A percentile compares a stretch with the other conserved stretches of the same genome.
Evolutionary conservation across 2,329 filamentous ascomycete genomes (phyloP).

Genomic region (Onygenales sp.): DNA sequence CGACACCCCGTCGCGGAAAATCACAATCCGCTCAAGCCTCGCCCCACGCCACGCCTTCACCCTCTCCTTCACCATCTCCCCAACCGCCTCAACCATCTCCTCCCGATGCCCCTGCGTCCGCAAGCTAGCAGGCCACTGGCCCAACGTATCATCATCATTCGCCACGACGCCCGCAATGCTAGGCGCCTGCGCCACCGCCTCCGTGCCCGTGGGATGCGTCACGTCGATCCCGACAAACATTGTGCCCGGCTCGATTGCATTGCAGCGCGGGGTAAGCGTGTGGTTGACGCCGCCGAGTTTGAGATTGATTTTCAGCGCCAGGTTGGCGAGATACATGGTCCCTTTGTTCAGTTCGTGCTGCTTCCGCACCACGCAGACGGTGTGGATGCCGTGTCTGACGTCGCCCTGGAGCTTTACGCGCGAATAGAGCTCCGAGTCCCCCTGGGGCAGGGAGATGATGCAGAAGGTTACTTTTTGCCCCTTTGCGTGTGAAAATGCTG

Average conservation of each 20-base stretch:
- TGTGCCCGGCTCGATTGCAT: constrained; percentile 47
- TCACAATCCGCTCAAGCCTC: constrained; percentile 66
- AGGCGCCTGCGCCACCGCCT: constrained; percentile 49
- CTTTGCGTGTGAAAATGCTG: not conserved
- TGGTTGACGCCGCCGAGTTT: constrained; percentile 67
- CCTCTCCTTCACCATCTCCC: constrained; percentile 52
- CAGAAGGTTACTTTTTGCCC: constrained; percentile 1
- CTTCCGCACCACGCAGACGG: constrained; percentile 10
- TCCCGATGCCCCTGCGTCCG: constrained; percentile 52
- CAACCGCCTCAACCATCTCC: constrained; percentile 62
- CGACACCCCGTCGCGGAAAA: constrained; percentile 84
- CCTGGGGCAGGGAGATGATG: constrained; percentile 11
- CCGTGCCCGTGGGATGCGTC: constrained; percentile 66
- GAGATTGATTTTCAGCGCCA: constrained; percentile 70
- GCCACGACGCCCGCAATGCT: constrained; percentile 75
- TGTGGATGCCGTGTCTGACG: constrained; percentile 11
- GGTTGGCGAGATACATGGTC: constrained; percentile 42
- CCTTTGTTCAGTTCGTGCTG: not conserved
- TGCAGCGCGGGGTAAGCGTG: constrained; percentile 39
- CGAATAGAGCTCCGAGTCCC: constrained; percentile 11
- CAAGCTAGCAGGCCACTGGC: constrained; percentile 69
- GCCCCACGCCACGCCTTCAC: constrained; percentile 54
- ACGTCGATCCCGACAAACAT: constrained; percentile 87
- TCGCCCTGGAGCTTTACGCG: constrained; percentile 14
- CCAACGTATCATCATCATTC: constrained; percentile 58